Evolutionary conservation across 2,329 filamentous ascomycete genomes (phyloP).

Genomic region (Fusarium sp.): DNA sequence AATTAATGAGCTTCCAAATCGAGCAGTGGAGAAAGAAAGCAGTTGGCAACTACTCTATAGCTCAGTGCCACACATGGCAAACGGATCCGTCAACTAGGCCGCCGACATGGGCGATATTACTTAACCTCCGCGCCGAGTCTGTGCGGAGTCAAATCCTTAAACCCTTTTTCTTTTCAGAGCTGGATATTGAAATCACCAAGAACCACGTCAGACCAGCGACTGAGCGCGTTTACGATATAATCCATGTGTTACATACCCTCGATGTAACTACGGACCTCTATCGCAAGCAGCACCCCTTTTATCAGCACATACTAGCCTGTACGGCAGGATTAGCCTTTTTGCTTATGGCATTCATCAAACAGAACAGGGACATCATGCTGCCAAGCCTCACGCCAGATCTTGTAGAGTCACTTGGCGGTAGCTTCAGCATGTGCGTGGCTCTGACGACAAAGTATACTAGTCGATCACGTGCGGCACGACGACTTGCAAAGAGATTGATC

Average conservation of each 20-base stretch:
- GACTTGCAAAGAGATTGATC: slow-evolving; percentile 22
- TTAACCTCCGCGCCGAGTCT: slow-evolving; percentile 33
- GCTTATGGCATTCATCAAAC: slow-evolving; percentile 34
- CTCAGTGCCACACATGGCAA: slow-evolving; percentile 21
- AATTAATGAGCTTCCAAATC: slow-evolving; percentile 50
- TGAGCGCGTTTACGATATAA: slow-evolving; percentile 31
- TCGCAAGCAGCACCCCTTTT: slow-evolving; percentile 31
- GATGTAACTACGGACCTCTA: slow-evolving; percentile 29
- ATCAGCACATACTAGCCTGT: slow-evolving; percentile 31
- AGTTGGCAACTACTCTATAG: slow-evolving; percentile 31
- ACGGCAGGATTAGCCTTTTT: slow-evolving; percentile 30
- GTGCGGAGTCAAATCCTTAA: slow-evolving; percentile 32
- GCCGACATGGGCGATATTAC: slow-evolving; percentile 27
- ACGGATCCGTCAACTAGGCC: slow-evolving; percentile 19
- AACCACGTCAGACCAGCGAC: slow-evolving; percentile 27
- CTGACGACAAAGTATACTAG: slow-evolving; percentile 28
- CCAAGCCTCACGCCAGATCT: slow-evolving; percentile 20
- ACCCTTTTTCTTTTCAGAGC: slow-evolving; percentile 34
- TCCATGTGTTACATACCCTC: slow-evolving; percentile 21
- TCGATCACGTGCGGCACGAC: slow-evolving; percentile 17
- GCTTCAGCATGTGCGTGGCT: slow-evolving; percentile 30
- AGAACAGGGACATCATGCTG: slow-evolving; percentile 25
- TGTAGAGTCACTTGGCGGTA: slow-evolving; percentile 21
- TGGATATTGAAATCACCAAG: slow-evolving; percentile 27
- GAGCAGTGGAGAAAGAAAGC: slow-evolving; percentile 48